phyloP scores from a whole-genome alignment of 2,329 filamentous ascomycete species.

The Annulohypoxylon truncatum region DNA sequence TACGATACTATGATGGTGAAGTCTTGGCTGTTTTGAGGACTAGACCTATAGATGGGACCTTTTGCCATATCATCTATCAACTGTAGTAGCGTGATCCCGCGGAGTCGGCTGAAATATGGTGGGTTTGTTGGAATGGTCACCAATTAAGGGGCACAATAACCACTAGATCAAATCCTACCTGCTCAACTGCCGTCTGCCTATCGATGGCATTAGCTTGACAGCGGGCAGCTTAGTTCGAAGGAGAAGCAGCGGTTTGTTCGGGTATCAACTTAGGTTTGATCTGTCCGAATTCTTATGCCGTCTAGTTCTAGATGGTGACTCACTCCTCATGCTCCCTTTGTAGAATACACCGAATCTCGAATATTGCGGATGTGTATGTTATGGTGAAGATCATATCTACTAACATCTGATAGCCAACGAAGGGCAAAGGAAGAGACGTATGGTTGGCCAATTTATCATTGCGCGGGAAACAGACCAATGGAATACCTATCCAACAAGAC shows the following conservation, averaged over 20 bases:
- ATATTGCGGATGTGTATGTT: not conserved
- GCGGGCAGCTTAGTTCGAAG: not conserved
- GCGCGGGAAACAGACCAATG: not conserved
- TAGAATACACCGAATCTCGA: not conserved
- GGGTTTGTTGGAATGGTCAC: not conserved
- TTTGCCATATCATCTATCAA: not conserved
- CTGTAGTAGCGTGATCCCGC: not conserved
- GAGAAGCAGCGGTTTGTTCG: not conserved
- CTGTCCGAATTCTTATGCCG: not conserved
- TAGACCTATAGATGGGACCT: not conserved
- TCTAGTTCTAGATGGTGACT: not conserved
- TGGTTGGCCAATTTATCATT: not conserved
- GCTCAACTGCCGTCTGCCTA: not conserved
- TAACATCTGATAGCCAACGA: not conserved
- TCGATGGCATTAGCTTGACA: not conserved
- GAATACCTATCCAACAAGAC: not conserved
- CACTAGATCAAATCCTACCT: not conserved
- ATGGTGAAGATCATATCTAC: not conserved
- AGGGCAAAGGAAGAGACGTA: not conserved
- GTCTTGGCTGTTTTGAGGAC: not conserved
- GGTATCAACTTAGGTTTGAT: not conserved
- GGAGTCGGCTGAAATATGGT: not conserved
- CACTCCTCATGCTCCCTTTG: not conserved
- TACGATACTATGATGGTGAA: not conserved
- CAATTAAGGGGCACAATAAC: not conserved